Evolutionary conservation across 192 early-diverging fungal species (phyloP).

Genomic region (Entomortierella beljakovae): DNA sequence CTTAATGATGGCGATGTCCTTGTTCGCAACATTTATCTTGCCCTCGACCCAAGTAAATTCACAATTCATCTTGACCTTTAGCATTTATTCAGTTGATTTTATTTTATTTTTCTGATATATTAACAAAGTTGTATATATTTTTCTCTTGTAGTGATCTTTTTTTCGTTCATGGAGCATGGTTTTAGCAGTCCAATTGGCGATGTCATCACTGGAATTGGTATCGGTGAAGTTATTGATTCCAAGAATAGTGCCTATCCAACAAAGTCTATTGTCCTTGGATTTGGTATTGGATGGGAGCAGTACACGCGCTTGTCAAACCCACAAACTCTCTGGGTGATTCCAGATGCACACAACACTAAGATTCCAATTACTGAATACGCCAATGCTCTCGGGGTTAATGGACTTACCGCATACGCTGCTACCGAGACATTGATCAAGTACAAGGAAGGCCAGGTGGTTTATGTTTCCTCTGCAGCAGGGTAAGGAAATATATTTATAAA

Average conservation of each 20-base stretch:
- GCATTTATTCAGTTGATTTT: no score
- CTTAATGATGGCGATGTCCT: conserved; percentile 36
- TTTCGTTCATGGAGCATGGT: conserved; percentile 63
- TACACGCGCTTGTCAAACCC: conserved; percentile 59
- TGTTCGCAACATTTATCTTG: conserved; percentile 8
- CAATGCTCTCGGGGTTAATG: conserved; percentile 83
- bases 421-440: conserved; percentile 73
- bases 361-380: conserved; percentile 68
- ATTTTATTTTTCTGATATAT: no score
- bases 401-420: conserved; percentile 41
- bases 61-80: not conserved
- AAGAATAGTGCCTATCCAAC: conserved; percentile 61
- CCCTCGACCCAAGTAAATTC: conserved; percentile 27
- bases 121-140: not conserved
- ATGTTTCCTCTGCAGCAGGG: conserved; percentile 84
- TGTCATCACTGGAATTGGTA: conserved; percentile 67
- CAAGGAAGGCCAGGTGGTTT: conserved; percentile 84
- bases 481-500: conserved; percentile 50
- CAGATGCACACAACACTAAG: conserved; percentile 53
- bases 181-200: conserved; percentile 57
- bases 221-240: conserved; percentile 76
- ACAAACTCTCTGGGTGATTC: conserved; percentile 40
- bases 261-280: conserved; percentile 70
- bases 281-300: conserved; percentile 63
- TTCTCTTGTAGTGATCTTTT: not conserved